Evolutionary conservation across 139 green algal species (phyloP).

Genomic region (Coelastrella sp.): DNA sequence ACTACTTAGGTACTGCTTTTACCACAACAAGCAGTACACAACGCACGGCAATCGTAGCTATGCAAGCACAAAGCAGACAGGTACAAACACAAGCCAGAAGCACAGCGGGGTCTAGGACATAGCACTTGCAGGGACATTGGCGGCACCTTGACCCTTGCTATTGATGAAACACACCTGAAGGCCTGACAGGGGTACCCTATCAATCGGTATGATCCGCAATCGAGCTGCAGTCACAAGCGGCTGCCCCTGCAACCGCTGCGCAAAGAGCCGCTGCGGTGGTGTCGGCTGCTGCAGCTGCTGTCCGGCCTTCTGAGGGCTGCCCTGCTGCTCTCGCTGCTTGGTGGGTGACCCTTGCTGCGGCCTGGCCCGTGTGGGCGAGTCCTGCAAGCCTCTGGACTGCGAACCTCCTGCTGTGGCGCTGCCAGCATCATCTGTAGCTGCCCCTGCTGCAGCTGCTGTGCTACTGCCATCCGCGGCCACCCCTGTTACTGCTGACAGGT

Average conservation of each 20-base stretch:
- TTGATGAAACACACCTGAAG: constrained; percentile 16
- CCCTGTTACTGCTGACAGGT: constrained; percentile 51
- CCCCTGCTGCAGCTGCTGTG: constrained; percentile 1
- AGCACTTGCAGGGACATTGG: no score
- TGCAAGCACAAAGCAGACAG: no score
- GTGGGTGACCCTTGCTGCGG: neutral
- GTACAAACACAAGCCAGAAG: neutral
- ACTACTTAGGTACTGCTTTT: no score
- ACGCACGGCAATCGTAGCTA: no score
- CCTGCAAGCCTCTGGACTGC: neutral
- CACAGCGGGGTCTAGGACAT: neutral
- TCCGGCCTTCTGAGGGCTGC: no score
- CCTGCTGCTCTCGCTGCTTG: neutral
- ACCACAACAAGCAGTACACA: no score
- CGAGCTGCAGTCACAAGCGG: constrained; percentile 47
- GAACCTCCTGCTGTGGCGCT: neutral
- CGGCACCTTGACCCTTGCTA: no score
- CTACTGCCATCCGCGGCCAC: neutral
- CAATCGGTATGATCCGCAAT: constrained; percentile 37
- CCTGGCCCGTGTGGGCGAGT: neutral
- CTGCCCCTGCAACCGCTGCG: constrained; percentile 41
- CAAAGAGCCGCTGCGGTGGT: constrained; percentile 20
- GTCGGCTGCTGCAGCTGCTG: neutral
- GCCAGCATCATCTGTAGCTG: neutral
- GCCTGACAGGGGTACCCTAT: constrained; percentile 35